Base-by-base conservation (phyloP, 1,284 basidiomycete genomes). In the Coniferiporia weirii region DNA sequence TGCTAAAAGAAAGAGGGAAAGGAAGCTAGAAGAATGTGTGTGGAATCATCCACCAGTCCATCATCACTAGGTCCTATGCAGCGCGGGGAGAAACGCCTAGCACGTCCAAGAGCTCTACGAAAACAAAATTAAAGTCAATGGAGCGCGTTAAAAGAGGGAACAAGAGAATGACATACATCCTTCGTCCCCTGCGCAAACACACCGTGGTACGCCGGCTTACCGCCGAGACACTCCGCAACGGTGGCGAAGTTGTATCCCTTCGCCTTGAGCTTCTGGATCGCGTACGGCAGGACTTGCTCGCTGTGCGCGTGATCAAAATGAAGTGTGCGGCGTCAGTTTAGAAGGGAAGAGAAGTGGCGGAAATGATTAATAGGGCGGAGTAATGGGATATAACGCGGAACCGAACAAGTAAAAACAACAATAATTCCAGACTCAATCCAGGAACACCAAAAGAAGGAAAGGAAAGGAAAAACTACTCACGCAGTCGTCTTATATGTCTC, bases 181-280 rank as follows among this genome's bases (percentile, higher is more conserved):
- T 56, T 59, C 4, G 35, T 59, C 4, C 57, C 57, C 10, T 40
- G 57, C 22, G 40, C 22, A 27, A 32, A 43, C 9, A 35, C 36
- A 17, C 32, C 45, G 10, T 59, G 52, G 36, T 61, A 63, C 15
- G 52, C 52, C 4, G 76, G 68, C 1, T 66, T 55, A 43, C 65
- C 63, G 7, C 75, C 77, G 2, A 79, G 66, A 62, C 79, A 80
- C 57, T 79, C 73, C 3, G 77, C 74, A 5, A 79, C 62, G 5
- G 77, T 77, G 40, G 76, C 78, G 35, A 80, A 70, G n/a, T 68
- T 69, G 65, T 79, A 79, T 3, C 78, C 70, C 15, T 64, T 64
- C 17, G 35, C 56, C 50, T 69, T 61, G n/a, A 70, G 59, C 22
- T 56, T 32, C 27, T 59, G 54, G 52, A 71, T 64, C 15, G 65